Evolutionary conservation across 305 asterid species (phyloP), one percentile per base, ranked within the genome.

Genomic region (Vinca major): DNA sequence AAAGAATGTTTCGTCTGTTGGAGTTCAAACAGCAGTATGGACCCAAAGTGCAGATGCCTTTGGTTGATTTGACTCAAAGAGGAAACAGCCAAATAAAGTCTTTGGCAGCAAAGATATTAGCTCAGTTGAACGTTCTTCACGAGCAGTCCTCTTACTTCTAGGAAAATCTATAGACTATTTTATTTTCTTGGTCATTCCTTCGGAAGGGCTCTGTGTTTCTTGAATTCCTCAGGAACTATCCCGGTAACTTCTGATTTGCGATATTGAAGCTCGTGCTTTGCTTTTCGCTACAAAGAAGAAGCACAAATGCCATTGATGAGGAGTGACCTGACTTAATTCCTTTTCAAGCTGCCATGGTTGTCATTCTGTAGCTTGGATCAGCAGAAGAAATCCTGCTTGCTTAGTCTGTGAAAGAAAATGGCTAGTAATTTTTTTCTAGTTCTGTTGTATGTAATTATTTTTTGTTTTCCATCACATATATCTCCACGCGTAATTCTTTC

Each of bases 61-160:
- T 87, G 79, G 84, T 87, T 67, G 94, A 85, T 47, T 82, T 87
- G 86, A 82, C 91, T 40, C 91, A 80, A 60, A 73, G 83, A 17
- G 86, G 85, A 62, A 79, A 71, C 74, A 79, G 57, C 71, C 72
- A 76, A 47, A 45, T 80, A 58, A 85, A 65, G 69, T 80, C 94
- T 60, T 77, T 78, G 72, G 91, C 91, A 19, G 94, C 91, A n/a
- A 77, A 33, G 71, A 71, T 85, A 57, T 88, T 87, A 71, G 94
- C 86, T 75, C 91, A 76, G 62, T 62, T 87, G 66, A 78, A 82
- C 73, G 84, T 87, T 63, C 88, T 85, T 56, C 86, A 82, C 47
- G 85, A 83, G 14, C 91, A 85, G 78, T 82, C 88, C 19, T 77
- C 88, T 37, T 87, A 49, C 64, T 80, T 80, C 65, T 79, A 76